phyloP scores from a whole-genome alignment of 2,329 filamentous ascomycete species.

The Scorias spongiosa region DNA sequence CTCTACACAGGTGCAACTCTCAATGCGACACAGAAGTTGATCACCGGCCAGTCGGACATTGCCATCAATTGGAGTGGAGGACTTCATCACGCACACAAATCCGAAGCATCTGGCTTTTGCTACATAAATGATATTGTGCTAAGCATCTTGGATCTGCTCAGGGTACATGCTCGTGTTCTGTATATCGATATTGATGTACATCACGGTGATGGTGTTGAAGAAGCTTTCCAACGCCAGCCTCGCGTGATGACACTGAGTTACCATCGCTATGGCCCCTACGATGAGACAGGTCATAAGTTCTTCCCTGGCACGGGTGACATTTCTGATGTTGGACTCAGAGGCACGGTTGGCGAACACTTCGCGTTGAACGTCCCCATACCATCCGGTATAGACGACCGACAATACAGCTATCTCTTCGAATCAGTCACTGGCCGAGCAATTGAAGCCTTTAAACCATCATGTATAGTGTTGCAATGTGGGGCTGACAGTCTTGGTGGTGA shows the following conservation, averaged over 20 bases:
- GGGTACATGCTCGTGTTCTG: constrained; percentile 67
- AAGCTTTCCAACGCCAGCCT: constrained; percentile 80
- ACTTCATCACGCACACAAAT: constrained; percentile 88
- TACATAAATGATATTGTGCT: constrained; percentile 99
- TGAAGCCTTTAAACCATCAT: constrained; percentile 70
- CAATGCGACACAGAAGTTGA: constrained; percentile 79
- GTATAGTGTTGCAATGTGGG: constrained; percentile 89
- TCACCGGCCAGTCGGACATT: constrained; percentile 76
- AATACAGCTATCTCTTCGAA: constrained; percentile 77
- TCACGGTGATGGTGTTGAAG: constrained; percentile 80
- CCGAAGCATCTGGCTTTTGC: constrained; percentile 89
- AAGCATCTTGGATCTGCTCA: constrained; percentile 74
- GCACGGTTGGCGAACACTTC: constrained; percentile 62
- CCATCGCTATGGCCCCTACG: constrained; percentile 85
- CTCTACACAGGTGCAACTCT: constrained; percentile 83
- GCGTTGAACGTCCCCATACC: constrained; percentile 54
- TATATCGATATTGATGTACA: constrained; percentile 94
- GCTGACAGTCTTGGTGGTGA: constrained; percentile 91
- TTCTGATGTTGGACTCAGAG: constrained; percentile 50
- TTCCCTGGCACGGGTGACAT: constrained; percentile 55
- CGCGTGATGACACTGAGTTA: constrained; percentile 87
- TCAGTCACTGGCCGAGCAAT: constrained; percentile 64
- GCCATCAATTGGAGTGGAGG: constrained; percentile 97
- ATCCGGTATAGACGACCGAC: constrained; percentile 52
- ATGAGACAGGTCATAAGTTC: constrained; percentile 34